Conservation (phyloP, 2,329 filamentous ascomycete genomes). For the Hypoxylon sp. region DNA sequence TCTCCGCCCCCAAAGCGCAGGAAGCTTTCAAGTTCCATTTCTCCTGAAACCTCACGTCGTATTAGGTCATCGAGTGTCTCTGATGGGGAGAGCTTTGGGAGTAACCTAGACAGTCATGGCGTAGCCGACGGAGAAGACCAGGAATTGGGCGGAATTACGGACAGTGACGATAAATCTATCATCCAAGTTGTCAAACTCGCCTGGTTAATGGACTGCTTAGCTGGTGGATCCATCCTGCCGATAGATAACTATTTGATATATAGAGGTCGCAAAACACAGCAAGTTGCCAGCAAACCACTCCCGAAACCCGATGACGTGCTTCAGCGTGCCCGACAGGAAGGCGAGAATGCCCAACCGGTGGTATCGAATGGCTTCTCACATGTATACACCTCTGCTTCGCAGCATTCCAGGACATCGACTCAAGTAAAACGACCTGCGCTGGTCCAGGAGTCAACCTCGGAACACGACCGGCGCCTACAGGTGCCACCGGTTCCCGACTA, state of each 20-base stretch:
- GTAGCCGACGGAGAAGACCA: neutral
- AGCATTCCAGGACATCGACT: constrained; percentile 40
- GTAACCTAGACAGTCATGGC: constrained; percentile 1
- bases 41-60: constrained; percentile 31
- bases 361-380: constrained; percentile 18
- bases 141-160: too few relatives aligned
- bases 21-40: constrained; percentile 52
- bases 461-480: constrained; percentile 70
- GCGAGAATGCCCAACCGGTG: constrained; percentile 26
- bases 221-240: constrained; percentile 59
- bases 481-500: constrained; percentile 77
- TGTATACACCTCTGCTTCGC: constrained; percentile 20
- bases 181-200: constrained; percentile 68
- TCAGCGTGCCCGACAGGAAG: constrained; percentile 48
- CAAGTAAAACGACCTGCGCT: constrained; percentile 58
- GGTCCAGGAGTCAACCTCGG: constrained; percentile 78
- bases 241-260: constrained; percentile 66
- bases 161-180: constrained; percentile 39
- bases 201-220: constrained; percentile 69
- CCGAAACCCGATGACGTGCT: constrained; percentile 47
- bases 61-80: constrained; percentile 48
- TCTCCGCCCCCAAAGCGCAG: constrained; percentile 50
- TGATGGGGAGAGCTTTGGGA: constrained; percentile 36
- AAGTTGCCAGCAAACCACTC: constrained; percentile 29
- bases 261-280: constrained; percentile 56